Percentiles rank a stretch among this genome's conserved stretches.
These are phyloP conservation scores for Xylaria curta DNA, from an alignment of 495 filamentous ascomycete genomes.

Conservation along the genomic window DNA sequence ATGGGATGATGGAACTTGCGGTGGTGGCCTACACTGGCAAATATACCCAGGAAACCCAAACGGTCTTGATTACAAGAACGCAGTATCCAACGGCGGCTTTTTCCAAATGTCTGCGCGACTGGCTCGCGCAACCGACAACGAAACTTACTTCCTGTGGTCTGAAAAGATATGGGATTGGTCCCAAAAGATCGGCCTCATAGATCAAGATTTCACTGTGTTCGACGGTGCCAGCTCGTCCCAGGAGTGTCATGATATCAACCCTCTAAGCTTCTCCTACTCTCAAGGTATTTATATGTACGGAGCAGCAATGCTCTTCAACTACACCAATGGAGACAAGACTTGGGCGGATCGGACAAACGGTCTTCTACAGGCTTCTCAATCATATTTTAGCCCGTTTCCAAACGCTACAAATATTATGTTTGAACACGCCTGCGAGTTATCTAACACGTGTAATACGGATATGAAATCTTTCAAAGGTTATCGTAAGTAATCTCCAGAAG, in stretches of 20 bases:
- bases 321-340: constrained; percentile 57
- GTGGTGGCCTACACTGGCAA: constrained; percentile 82
- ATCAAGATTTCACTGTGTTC: constrained; percentile 55
- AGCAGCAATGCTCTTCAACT: constrained; percentile 68
- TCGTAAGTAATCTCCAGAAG: constrained; percentile 25
- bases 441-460: constrained; percentile 68
- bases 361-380: constrained; percentile 51
- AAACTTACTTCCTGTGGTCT: constrained; percentile 71
- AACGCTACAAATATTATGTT: constrained; percentile 65
- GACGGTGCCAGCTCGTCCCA: constrained; percentile 58
- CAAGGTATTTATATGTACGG: constrained; percentile 70
- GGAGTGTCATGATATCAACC: constrained; percentile 56
- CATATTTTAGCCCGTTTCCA: constrained; percentile 40
- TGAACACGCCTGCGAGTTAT: constrained; percentile 76
- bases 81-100: constrained; percentile 71
- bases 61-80: constrained; percentile 76
- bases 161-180: constrained; percentile 75
- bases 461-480: constrained; percentile 83
- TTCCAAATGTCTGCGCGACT: constrained; percentile 74
- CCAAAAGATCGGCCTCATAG: constrained; percentile 56
- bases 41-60: constrained; percentile 76
- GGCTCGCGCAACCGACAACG: constrained; percentile 68
- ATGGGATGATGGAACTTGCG: constrained; percentile 73
- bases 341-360: constrained; percentile 60
- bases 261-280: constrained; percentile 66